These are phyloP conservation scores for Starmerella floricola DNA, from an alignment of 805 yeast species.

Conservation along the genomic window DNA sequence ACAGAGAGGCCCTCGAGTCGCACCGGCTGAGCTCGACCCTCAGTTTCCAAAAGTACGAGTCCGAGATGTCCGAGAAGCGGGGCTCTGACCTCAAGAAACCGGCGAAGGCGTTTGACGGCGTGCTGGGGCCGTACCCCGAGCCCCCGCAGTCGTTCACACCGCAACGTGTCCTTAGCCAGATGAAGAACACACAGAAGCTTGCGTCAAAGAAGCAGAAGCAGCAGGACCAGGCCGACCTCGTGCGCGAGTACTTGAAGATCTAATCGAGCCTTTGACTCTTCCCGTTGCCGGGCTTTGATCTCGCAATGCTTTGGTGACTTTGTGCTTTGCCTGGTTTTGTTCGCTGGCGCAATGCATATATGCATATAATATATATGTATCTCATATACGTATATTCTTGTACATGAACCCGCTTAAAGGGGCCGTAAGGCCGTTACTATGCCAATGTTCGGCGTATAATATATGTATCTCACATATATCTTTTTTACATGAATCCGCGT, in stretches of 20 bases:
- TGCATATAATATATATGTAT: too few species aligned
- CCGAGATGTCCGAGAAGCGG: constrained; percentile 36
- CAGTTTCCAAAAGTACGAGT: constrained; percentile 36
- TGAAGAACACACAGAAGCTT: constrained; percentile 36
- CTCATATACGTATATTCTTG: too few species aligned
- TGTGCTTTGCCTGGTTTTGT: too few species aligned
- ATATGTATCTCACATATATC: background rate
- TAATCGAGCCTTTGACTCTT: background rate
- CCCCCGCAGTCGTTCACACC: constrained; percentile 59
- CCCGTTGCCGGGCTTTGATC: too few species aligned
- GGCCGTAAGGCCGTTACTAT: too few species aligned
- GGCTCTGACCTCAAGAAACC: constrained; percentile 66
- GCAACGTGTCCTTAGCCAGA: constrained; percentile 34
- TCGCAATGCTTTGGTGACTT: too few species aligned
- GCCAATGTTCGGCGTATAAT: too few species aligned
- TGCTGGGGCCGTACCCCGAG: constrained; percentile 46
- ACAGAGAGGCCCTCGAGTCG: constrained; percentile 30
- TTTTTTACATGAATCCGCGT: background rate
- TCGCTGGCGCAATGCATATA: too few species aligned
- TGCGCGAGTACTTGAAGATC: constrained; percentile 30
- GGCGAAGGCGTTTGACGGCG: constrained; percentile 61
- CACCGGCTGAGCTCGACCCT: constrained; percentile 14
- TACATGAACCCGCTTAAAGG: too few species aligned
- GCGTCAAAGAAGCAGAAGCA: constrained; percentile 26
- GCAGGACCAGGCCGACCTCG: constrained; percentile 29